These are phyloP conservation scores for Psidium friedrichsthalianum DNA, from an alignment of 345 rosid species.

Conservation along the genomic window DNA sequence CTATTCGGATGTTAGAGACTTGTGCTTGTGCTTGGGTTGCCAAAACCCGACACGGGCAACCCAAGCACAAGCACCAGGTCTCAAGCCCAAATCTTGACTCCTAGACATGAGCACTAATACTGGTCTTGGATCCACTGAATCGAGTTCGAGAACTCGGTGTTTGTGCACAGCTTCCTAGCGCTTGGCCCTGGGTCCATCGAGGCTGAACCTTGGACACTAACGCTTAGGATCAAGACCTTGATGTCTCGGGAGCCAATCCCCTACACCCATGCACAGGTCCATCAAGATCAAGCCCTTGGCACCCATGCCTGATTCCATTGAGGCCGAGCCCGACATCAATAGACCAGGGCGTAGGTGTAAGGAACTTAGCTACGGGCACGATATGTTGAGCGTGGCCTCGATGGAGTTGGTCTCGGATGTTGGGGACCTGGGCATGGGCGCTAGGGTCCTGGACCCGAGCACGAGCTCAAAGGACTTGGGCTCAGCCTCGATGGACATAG, in stretches of 20 bases:
- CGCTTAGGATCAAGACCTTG: rapidly evolving
- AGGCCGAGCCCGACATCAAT: rapidly evolving
- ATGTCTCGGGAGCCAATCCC: rapidly evolving
- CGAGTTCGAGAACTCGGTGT: rapidly evolving
- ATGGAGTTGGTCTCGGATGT: rapidly evolving
- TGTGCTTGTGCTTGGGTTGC: rapidly evolving
- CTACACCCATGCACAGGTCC: rapidly evolving
- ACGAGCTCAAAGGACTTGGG: neutral
- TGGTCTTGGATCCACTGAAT: rapidly evolving
- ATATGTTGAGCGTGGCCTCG: rapidly evolving
- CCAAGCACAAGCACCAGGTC: no score
- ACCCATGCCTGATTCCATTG: rapidly evolving
- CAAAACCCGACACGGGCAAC: rapidly evolving
- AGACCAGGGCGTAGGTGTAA: rapidly evolving
- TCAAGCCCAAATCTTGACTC: neutral
- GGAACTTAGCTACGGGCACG: neutral
- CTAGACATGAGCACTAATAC: neutral
- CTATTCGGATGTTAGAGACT: no score
- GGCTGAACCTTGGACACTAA: neutral
- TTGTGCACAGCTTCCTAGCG: neutral
- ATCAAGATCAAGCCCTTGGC: neutral
- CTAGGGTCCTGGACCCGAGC: rapidly evolving
- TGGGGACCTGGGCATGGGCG: rapidly evolving
- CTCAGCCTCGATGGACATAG: neutral
- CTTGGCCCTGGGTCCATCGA: neutral